Evolutionary conservation across 2,329 filamentous ascomycete species (phyloP), one percentile per base, ranked within the genome.

Genomic region (Teratosphaeria pseudoeucalypti): DNA sequence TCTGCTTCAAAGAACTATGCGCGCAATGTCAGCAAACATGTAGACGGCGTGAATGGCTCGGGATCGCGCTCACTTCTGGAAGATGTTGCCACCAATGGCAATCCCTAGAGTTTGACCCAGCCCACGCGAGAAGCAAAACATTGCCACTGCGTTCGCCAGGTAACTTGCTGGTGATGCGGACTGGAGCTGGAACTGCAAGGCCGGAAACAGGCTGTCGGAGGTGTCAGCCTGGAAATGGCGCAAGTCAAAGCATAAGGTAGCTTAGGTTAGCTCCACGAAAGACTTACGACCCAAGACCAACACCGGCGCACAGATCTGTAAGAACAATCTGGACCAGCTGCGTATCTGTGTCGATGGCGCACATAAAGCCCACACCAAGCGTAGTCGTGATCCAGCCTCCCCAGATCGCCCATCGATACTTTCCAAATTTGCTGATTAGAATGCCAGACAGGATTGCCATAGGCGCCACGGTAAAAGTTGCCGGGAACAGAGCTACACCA

Each of bases 91-190:
- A 1, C 84, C 83, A 57, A 88, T 78, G 1, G 86, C 85, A 3
- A 89, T 83, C 32, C 86, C 86, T 9, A 88, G 72, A 0, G 82
- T 78, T 68, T 88, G 84, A 0, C 86, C 86, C 26, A 88, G 79
- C 1, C 81, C 79, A 11, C 85, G 81, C 65, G 85, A 80, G 75
- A 90, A 89, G 57, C 81, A 81, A 72, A 85, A 88, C 76, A 89
- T 82, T 12, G 82, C 84, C 0, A 82, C 80, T 0, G 83, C 80
- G 60, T 83, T 82, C 1, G 83, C 81, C 49, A 85, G 80, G 66
- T 86, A 80, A 59, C 78, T 76, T 59, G 77, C 77, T 0, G 77
- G 74, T 1, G 81, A 78, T 0, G 83, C 77, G 9, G 85, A 85
- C 71, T 89, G 86, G 23, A 87, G 79, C 1, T 82, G 80, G 39